Percentiles rank a stretch among this genome's conserved stretches.
Evolutionary conservation across 2,329 filamentous ascomycete genomes (phyloP).

Genomic region (Aspergillus felis): DNA sequence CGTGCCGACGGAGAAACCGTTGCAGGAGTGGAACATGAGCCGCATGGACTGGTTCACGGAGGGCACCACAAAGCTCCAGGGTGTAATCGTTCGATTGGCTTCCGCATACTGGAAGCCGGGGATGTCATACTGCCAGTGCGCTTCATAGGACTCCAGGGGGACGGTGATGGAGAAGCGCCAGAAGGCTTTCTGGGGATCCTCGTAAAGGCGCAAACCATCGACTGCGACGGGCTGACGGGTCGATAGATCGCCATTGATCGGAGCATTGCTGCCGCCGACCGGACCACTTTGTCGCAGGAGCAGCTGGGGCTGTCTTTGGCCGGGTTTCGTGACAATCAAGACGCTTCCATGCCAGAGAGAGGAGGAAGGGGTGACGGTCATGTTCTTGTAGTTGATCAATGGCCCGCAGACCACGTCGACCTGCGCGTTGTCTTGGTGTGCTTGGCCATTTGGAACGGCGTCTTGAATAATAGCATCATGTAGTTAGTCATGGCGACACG

Average conservation of each 20-base stretch:
- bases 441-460: constrained; percentile 19
- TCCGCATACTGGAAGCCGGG: constrained; percentile 61
- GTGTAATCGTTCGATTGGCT: constrained; percentile 52
- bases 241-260: constrained; percentile 12
- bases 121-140: constrained; percentile 74
- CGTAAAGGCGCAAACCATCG: constrained; percentile 55
- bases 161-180: constrained; percentile 56
- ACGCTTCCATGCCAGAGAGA: constrained; percentile 76
- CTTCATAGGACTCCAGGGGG: constrained; percentile 68
- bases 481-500: background rate
- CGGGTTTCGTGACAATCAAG: constrained; percentile 73
- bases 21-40: constrained; percentile 67
- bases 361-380: constrained; percentile 33
- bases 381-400: constrained; percentile 47
- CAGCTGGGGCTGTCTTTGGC: constrained; percentile 60
- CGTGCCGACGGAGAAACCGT: constrained; percentile 64
- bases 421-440: constrained; percentile 16
- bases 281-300: constrained; percentile 39
- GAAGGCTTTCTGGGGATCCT: constrained; percentile 57
- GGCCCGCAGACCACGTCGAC: constrained; percentile 47
- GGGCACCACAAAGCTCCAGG: constrained; percentile 54
- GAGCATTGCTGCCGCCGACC: constrained; percentile 21
- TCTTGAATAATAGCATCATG: constrained; percentile 4
- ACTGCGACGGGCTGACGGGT: constrained; percentile 28
- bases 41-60: constrained; percentile 62